These are phyloP conservation scores for Zychaea mexicana DNA, from an alignment of 371 early-diverging fungal species.

Conservation along the genomic window DNA sequence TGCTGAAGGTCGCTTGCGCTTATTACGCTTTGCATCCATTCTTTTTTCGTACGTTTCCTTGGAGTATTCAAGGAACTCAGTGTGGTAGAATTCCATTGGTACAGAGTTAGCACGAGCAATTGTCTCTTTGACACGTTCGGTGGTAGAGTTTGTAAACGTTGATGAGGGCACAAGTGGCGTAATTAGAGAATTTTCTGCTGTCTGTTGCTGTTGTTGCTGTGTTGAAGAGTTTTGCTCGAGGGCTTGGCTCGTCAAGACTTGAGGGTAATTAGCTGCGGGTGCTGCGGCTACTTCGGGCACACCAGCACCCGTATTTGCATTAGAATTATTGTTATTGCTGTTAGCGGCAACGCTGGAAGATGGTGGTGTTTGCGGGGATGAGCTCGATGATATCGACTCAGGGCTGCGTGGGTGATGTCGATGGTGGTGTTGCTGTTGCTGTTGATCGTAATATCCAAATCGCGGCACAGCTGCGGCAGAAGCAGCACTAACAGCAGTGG, in stretches of 20 bases:
- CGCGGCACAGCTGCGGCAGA: conserved; percentile 4
- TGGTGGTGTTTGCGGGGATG: conserved; percentile 32
- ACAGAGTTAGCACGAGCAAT: conserved; percentile 50
- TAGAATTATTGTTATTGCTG: background rate
- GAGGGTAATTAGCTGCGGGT: conserved; percentile 3
- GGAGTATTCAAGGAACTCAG: conserved; percentile 52
- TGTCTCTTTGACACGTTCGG: conserved; percentile 51
- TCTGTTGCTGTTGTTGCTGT: background rate
- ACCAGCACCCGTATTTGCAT: background rate
- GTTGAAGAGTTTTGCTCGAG: conserved; percentile 14
- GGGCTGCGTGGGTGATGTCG: conserved; percentile 32
- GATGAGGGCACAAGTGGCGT: conserved; percentile 24
- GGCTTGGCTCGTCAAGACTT: conserved; percentile 15
- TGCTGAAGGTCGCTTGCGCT: conserved; percentile 38
- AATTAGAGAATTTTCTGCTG: conserved; percentile 1
- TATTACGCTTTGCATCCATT: conserved; percentile 44
- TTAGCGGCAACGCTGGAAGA: conserved; percentile 11
- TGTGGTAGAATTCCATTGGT: conserved; percentile 53
- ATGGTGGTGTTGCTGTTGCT: background rate
- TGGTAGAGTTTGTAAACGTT: conserved; percentile 30
- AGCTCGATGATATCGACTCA: conserved; percentile 37
- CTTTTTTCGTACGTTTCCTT: conserved; percentile 51
- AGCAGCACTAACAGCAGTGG: conserved; percentile 12
- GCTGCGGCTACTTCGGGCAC: background rate
- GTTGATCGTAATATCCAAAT: conserved; percentile 5